Base-by-base conservation (phyloP, 2,329 filamentous ascomycete genomes). In the Metarhizium rileyi region DNA sequence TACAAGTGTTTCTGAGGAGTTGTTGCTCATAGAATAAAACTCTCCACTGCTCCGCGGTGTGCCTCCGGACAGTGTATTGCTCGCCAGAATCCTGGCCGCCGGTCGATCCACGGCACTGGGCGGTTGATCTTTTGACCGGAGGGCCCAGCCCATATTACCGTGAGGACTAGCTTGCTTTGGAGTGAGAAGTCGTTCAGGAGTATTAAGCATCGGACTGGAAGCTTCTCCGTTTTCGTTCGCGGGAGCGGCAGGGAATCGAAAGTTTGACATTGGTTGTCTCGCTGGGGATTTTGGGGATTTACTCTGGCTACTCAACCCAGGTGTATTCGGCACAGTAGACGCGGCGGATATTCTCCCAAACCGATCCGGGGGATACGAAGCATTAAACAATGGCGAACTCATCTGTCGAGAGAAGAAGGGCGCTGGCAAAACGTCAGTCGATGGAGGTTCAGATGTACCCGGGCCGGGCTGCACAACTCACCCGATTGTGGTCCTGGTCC, bases 11-110 rank as follows among this genome's bases (percentile, higher is more conserved):
- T 98, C 93, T 16, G 86, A 88, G 6, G 93, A 97, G 61, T 95
- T 86, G 63, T 97, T 96, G 70, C 91, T 96, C 64, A 91, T 71
- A 1, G 90, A 90, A 66, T 95, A 97, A 60, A 97, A 94, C 61
- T 98, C 93, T 48, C 86, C 87, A 63, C 93, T 98, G 55, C 88
- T 95, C 58, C 93, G 77, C 23, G 89, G 90, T 26, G 91, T 97
- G 4, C 80, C 84, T 48, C 80, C 81, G 52, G 61, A 79, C 56
- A 86, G 74, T 58, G 87, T 94, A 16, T 85, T 84, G 28, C 86
- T 84, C 3, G 90, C 88, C 48, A 95, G 73, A 47, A 95, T 81
- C 46, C 84, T 75, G 5, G 84, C 78, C 18, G 77, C 73, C 14
- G 75, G 69, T 58, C 73, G 78, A 59, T 82, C 86, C 35, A 75